Conservation (phyloP, 495 filamentous ascomycete genomes). For the Aspergillus incahuasiensis region DNA sequence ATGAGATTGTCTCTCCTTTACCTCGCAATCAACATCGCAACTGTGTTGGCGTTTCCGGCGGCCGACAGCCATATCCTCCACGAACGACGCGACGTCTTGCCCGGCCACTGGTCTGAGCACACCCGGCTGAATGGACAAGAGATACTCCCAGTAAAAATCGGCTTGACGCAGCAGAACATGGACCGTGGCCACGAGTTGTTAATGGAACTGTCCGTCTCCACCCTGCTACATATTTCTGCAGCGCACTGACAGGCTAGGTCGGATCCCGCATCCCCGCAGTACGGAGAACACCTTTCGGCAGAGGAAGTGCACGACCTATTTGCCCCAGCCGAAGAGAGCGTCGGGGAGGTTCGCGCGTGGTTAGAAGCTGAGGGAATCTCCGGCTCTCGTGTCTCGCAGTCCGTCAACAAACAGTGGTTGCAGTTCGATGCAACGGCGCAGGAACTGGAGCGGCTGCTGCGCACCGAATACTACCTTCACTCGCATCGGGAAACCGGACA, state of each 20-base stretch:
- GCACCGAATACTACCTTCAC: slow-evolving; percentile 57
- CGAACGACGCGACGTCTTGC: slow-evolving; percentile 1
- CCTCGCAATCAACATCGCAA: background rate
- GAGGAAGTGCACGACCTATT: slow-evolving; percentile 52
- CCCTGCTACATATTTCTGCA: background rate
- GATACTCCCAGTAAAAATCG: slow-evolving; percentile 42
- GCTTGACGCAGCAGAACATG: slow-evolving; percentile 50
- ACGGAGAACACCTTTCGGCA: slow-evolving; percentile 51
- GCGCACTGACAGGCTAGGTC: slow-evolving; percentile 13
- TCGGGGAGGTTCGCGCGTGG: slow-evolving; percentile 40
- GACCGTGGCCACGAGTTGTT: slow-evolving; percentile 50
- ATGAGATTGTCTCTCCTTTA: background rate
- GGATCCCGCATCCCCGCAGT: slow-evolving; percentile 43
- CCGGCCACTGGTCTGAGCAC: slow-evolving; percentile 3
- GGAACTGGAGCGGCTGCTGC: slow-evolving; percentile 54
- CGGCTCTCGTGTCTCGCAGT: slow-evolving; percentile 40
- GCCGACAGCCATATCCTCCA: slow-evolving; percentile 2
- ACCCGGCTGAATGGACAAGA: background rate
- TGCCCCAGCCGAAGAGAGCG: slow-evolving; percentile 44
- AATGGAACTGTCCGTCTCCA: slow-evolving; percentile 43
- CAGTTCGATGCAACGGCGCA: slow-evolving; percentile 51
- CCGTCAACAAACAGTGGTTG: slow-evolving; percentile 52
- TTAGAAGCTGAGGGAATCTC: slow-evolving; percentile 47
- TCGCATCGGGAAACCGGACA: slow-evolving; percentile 40
- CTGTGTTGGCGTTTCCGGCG: background rate